Base-by-base conservation (phyloP, 2,329 filamentous ascomycete species). In the Zarea fungicola region DNA sequence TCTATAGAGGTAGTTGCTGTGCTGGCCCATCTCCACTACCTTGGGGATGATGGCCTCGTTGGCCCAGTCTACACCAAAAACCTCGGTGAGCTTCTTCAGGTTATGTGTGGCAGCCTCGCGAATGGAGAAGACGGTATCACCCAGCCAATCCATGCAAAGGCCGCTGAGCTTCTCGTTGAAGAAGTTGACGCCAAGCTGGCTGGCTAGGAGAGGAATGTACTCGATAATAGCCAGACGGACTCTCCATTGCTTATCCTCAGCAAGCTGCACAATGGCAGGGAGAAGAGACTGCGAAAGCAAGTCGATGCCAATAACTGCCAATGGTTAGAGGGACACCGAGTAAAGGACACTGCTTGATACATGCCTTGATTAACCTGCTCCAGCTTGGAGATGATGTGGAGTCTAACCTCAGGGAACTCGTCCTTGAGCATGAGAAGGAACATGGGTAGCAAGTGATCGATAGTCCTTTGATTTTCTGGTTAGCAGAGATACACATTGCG, bases 361-460 rank as follows among this genome's bases (percentile, higher is more conserved):
- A 55, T 74, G 90, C 88, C 88, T 72, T 96, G 89, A 73, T 99
- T 99, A 56, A 99, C 93, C 55, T 95, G 81, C 73, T 99, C 95
- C 48, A 99, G 83, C 72, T 99, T 99, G n/a, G 93, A 97, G 63
- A 99, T 99, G 67, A 99, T 99, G 72, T 99, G 95, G 52, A 99
- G 83, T 54, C 93, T 87, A 44, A 99, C 93, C 65, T 99, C 93
- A 19, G 93, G 93, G 69, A 96, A 97, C 65, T 99, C 93, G 62
- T 99, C 93, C 78, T 97, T 99, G 61, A 99, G 84, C 93, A 99
- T 99, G 68, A 95, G 89, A 47, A 99, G 78, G 71, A 99, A 97
- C 92, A 99, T 99, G 47, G 93, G 93, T 37, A 99, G 81, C 37
- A 99, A 83, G 66, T 99, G 93, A 59, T 93, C 86, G 58, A 96